These are phyloP conservation scores for Leucocoprinus leucothites DNA, from an alignment of 768 basidiomycete genomes.

Conservation along the genomic window DNA sequence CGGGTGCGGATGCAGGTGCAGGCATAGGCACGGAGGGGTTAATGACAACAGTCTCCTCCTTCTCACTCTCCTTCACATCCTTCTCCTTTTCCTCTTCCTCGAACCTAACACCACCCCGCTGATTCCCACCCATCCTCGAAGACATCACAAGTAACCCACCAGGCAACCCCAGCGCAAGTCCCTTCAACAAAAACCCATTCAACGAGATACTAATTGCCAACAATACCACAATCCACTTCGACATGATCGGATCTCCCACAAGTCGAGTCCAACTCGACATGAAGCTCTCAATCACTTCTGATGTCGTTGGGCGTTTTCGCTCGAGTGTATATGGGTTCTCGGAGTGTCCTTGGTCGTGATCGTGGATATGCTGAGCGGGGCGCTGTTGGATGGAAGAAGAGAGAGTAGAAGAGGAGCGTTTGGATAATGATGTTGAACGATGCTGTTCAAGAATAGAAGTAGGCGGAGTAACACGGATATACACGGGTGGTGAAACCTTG, in stretches of 20 bases:
- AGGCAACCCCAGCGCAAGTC: constrained; percentile 60
- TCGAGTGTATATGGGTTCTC: not conserved
- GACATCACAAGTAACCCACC: constrained; percentile 8
- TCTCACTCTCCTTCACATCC: not conserved
- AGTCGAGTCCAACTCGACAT: constrained; percentile 88
- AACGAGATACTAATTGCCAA: constrained; percentile 83
- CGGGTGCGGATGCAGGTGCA: not conserved
- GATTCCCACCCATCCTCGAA: constrained; percentile 15
- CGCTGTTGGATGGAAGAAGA: not conserved
- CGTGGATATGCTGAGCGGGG: no score
- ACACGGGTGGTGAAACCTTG: constrained; percentile 59
- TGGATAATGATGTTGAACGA: not conserved
- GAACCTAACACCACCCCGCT: constrained; percentile 26
- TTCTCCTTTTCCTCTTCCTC: constrained; percentile 26
- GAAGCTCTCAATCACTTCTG: constrained; percentile 73
- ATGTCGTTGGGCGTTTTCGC: constrained; percentile 23
- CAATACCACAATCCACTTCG: constrained; percentile 91
- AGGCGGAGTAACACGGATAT: constrained; percentile 45
- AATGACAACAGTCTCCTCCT: not conserved
- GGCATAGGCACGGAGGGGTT: not conserved
- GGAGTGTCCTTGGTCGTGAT: no score
- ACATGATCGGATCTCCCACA: constrained; percentile 91
- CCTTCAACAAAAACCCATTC: constrained; percentile 92
- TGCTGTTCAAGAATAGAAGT: constrained; percentile 12
- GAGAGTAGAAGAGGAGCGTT: constrained; percentile 1